These are phyloP conservation scores for Candida loeiensis DNA, from an alignment of 805 yeast genomes.

Conservation along the genomic window DNA sequence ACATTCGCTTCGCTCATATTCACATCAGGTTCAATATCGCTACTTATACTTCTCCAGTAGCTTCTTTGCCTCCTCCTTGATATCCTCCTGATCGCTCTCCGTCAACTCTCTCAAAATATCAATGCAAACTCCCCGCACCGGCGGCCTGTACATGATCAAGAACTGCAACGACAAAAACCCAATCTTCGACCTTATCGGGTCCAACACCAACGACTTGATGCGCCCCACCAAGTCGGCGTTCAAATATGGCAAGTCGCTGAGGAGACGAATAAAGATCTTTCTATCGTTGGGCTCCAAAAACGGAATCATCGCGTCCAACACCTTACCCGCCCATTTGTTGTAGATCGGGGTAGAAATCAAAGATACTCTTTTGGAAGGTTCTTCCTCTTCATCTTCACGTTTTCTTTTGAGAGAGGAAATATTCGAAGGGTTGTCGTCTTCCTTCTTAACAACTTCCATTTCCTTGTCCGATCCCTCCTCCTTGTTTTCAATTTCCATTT, in stretches of 20 bases:
- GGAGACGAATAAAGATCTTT: constrained; percentile 71
- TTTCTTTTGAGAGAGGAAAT: not conserved
- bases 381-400: not conserved
- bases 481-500: constrained; percentile 1
- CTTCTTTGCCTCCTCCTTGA: constrained; percentile 44
- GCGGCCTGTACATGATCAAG: constrained; percentile 87
- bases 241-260: constrained; percentile 84
- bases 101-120: constrained; percentile 45
- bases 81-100: constrained; percentile 46
- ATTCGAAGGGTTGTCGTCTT: not conserved
- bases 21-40: not conserved
- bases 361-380: not conserved
- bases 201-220: constrained; percentile 71
- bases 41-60: constrained; percentile 44
- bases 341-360: constrained; percentile 46
- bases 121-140: constrained; percentile 57
- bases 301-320: constrained; percentile 78
- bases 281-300: constrained; percentile 79
- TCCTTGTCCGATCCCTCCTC: constrained; percentile 16
- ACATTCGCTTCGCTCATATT: constrained; percentile 1
- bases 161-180: constrained; percentile 84
- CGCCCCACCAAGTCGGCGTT: constrained; percentile 58
- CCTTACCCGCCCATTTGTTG: constrained; percentile 62
- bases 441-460: not conserved
- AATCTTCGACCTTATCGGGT: constrained; percentile 75